A percentile compares a stretch with the other conserved stretches of the same genome.
Conservation (phyloP, 805 yeast genomes). For the Naumovozyma dairenensis region DNA sequence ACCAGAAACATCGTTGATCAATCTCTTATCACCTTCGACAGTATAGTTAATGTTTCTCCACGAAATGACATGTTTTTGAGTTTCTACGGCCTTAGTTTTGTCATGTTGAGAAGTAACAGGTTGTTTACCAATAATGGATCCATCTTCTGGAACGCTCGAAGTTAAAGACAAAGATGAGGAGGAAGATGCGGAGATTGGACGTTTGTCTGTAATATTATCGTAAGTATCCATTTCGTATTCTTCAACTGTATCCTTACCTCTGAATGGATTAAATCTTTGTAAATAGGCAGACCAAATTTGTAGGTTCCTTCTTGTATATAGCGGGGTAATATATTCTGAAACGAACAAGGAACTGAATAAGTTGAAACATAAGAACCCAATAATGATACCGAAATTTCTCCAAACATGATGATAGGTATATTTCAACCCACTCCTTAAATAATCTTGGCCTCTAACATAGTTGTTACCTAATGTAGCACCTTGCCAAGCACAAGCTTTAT, state of each 20-base stretch:
- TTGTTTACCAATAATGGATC: slow-evolving; percentile 1
- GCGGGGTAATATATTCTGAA: slow-evolving; percentile 26
- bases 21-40: slow-evolving; percentile 29
- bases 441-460: slow-evolving; percentile 47
- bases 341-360: slow-evolving; percentile 21
- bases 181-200: slow-evolving; percentile 5
- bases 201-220: background rate
- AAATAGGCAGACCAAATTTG: slow-evolving; percentile 4
- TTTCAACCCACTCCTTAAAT: slow-evolving; percentile 36
- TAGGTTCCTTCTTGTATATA: slow-evolving; percentile 11
- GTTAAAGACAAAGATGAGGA: slow-evolving; percentile 9
- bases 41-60: slow-evolving; percentile 57
- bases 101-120: slow-evolving; percentile 7
- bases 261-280: slow-evolving; percentile 2
- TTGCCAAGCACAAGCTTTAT: slow-evolving; percentile 46
- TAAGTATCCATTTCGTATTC: background rate
- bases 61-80: slow-evolving; percentile 39
- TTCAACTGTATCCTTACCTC: background rate
- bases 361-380: slow-evolving; percentile 40
- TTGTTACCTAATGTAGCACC: slow-evolving; percentile 50
- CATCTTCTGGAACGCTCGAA: slow-evolving; percentile 3
- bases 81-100: slow-evolving; percentile 2
- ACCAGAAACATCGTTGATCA: slow-evolving; percentile 44
- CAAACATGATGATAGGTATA: slow-evolving; percentile 55
- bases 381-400: slow-evolving; percentile 65